Evolutionary conservation across 2,329 filamentous ascomycete genomes (phyloP).

Genomic region (Colletotrichum trifolii): DNA sequence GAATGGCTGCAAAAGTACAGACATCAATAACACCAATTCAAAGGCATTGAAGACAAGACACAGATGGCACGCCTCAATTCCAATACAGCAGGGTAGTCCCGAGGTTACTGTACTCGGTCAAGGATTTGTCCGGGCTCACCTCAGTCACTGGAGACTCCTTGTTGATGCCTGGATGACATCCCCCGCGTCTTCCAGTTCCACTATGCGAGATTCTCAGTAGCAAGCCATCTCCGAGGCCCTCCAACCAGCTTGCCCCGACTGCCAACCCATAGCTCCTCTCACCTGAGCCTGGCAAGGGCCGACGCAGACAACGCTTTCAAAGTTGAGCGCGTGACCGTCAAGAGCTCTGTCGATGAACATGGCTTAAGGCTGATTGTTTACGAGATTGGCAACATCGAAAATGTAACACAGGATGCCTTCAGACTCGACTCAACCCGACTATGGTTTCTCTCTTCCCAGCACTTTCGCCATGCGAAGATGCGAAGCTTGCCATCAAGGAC

Average conservation of each 20-base stretch:
- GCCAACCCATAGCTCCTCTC: constrained; percentile 39
- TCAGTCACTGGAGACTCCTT: too few relatives aligned
- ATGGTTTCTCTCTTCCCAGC: constrained; percentile 42
- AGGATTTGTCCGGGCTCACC: too few relatives aligned
- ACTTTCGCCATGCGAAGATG: constrained; percentile 42
- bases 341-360: constrained; percentile 36
- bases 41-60: too few relatives aligned
- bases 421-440: constrained; percentile 43
- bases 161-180: too few relatives aligned
- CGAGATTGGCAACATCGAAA: constrained; percentile 45
- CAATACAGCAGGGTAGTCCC: too few relatives aligned
- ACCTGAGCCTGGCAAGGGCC: constrained; percentile 37
- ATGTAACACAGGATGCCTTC: constrained; percentile 45
- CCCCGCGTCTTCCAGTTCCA: not conserved
- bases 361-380: constrained; percentile 43
- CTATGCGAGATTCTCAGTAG: not conserved
- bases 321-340: constrained; percentile 39
- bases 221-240: constrained; percentile 34
- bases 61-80: too few relatives aligned
- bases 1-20: too few relatives aligned
- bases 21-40: too few relatives aligned
- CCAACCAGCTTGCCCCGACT: constrained; percentile 38
- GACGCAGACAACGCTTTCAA: constrained; percentile 40
- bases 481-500: constrained; percentile 36
- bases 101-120: too few relatives aligned